phyloP scores from a whole-genome alignment of 768 basidiomycete species.

The Leccinellum rugosiceps region DNA sequence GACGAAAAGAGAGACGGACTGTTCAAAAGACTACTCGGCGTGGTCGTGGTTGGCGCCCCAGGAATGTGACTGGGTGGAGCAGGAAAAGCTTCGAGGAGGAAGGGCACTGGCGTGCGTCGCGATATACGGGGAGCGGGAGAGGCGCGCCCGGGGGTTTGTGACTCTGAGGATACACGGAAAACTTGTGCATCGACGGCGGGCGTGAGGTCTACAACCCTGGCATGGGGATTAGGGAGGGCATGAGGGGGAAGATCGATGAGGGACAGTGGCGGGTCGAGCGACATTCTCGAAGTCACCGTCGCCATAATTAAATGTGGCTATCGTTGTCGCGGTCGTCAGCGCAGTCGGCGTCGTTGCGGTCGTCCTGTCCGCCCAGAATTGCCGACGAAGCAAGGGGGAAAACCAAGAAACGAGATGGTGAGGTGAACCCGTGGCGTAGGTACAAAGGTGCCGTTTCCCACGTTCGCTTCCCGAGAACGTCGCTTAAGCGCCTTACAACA shows the following conservation, averaged over 20 bases:
- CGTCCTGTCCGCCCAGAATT: constrained; percentile 10
- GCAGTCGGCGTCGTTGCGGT: constrained; percentile 13
- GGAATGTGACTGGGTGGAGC: constrained; percentile 34
- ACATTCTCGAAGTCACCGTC: constrained; percentile 15
- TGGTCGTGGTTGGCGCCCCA: constrained; percentile 18
- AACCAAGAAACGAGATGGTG: constrained; percentile 17
- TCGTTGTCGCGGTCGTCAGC: constrained; percentile 5
- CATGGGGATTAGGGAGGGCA: constrained; percentile 14
- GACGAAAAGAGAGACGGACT: constrained; percentile 16
- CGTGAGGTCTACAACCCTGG: constrained; percentile 9
- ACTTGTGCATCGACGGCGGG: constrained; percentile 5
- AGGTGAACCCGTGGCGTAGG: constrained; percentile 8
- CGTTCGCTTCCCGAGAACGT: constrained; percentile 18
- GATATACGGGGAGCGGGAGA: constrained; percentile 25
- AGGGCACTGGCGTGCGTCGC: constrained; percentile 33
- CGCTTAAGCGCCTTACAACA: constrained; percentile 15
- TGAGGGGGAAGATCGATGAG: constrained; percentile 14
- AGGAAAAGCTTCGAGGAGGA: constrained; percentile 37
- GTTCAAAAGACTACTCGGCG: constrained; percentile 1
- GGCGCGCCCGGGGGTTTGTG: constrained; percentile 21
- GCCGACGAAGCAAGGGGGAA: constrained; percentile 16
- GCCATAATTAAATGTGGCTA: constrained; percentile 10
- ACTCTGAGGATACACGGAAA: constrained; percentile 28
- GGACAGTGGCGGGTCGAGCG: constrained; percentile 11
- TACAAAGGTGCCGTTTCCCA: constrained; percentile 22